Percentiles rank a stretch among this genome's conserved stretches.
These are phyloP conservation scores for Hericium erinaceus DNA, from an alignment of 768 basidiomycete genomes.

Conservation along the genomic window DNA sequence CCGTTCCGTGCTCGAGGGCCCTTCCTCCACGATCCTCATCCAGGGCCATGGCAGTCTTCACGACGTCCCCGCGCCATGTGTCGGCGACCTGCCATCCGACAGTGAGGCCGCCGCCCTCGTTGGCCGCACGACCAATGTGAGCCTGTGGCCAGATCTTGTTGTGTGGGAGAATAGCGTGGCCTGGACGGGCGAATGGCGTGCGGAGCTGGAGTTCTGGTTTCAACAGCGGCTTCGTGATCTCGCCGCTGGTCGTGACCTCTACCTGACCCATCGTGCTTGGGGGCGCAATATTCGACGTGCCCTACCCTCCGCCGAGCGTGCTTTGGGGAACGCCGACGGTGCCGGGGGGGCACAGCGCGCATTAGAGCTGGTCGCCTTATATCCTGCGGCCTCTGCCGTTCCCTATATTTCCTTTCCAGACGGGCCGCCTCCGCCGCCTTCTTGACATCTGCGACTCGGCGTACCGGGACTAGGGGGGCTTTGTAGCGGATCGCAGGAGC, in stretches of 20 bases:
- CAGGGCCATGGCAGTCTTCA: background rate
- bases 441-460: background rate
- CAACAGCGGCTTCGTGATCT: background rate
- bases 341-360: too few relatives aligned
- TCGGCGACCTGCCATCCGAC: background rate
- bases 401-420: background rate
- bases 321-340: background rate
- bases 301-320: background rate
- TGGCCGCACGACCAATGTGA: background rate
- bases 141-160: background rate
- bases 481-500: background rate
- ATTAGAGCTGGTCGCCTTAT: background rate
- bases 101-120: background rate
- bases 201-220: background rate
- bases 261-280: background rate
- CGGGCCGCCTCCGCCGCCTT: background rate
- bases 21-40: background rate
- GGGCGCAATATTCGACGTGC: background rate
- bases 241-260: background rate
- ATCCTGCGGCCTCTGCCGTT: background rate
- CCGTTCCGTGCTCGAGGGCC: background rate
- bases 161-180: background rate
- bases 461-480: background rate
- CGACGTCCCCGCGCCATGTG: background rate
- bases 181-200: background rate